Evolutionary conservation across 345 rosid genomes (phyloP).

Genomic region (Salix exigua): DNA sequence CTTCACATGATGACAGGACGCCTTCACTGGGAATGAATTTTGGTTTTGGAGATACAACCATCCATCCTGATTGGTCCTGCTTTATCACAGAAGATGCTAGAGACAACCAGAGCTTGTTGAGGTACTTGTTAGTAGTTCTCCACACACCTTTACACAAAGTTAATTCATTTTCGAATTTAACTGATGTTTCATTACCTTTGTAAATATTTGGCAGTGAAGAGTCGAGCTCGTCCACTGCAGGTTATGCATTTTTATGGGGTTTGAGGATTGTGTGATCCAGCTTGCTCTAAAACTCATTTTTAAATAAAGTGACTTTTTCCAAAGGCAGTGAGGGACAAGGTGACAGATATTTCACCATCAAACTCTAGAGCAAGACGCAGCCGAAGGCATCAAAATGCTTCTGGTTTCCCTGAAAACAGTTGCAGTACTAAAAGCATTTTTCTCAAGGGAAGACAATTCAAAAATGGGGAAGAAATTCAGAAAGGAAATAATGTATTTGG

Average conservation of each 20-base stretch:
- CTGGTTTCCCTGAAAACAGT: constrained; percentile 24
- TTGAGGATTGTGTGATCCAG: constrained; percentile 6
- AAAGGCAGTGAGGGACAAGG: constrained; percentile 46
- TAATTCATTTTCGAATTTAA: neutral
- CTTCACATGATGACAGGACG: constrained; percentile 27
- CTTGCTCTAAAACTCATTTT: neutral
- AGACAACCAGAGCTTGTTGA: constrained; percentile 46
- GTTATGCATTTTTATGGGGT: constrained; percentile 30
- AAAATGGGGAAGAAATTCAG: constrained; percentile 18
- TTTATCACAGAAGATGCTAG: constrained; percentile 38
- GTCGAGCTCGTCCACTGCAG: constrained; percentile 85
- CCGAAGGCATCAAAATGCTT: constrained; percentile 24
- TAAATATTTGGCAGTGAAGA: constrained; percentile 61
- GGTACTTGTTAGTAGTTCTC: constrained; percentile 39
- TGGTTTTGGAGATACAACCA: constrained; percentile 25
- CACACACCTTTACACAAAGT: neutral
- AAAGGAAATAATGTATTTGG: constrained; percentile 15
- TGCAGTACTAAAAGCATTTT: constrained; percentile 14
- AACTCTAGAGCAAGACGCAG: constrained; percentile 27
- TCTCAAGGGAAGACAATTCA: constrained; percentile 23
- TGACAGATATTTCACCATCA: constrained; percentile 24
- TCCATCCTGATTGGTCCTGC: constrained; percentile 38
- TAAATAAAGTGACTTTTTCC: neutral
- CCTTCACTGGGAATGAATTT: constrained; percentile 7
- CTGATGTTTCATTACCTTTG: constrained; percentile 20